Base-by-base conservation (phyloP, 2,329 filamentous ascomycete species). In the Stachybotrys chartarum region DNA sequence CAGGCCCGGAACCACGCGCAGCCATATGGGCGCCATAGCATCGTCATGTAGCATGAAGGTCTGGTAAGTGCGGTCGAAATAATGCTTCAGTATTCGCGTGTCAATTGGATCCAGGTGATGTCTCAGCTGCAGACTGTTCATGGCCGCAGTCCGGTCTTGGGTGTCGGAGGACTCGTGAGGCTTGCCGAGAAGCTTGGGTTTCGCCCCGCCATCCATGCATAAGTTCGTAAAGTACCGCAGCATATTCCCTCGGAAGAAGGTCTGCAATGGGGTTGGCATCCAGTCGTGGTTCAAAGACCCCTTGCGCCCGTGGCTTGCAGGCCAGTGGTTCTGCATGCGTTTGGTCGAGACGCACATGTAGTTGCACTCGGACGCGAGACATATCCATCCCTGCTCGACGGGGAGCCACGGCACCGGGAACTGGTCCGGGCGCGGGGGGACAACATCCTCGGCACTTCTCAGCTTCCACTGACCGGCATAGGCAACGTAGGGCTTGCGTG, bases 321-420 rank as follows among this genome's bases (percentile, higher is more conserved):
- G 53, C 59, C 59, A 60, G 45, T 60, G 59, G 24, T 49, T 58
- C 24, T 58, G 49, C 57, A 60, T 60, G 0, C 59, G 55, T n/a
- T 60, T 60, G n/a, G 31, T 57, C 12, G 57, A 59, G n/a, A 54
- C 50, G 30, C 59, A 60, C 24, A 58, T 35, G 51, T 59, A 56
- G 30, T 17, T 48, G 46, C 59, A 60, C 3, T 47, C 50, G 0
- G 24, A 31, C 12, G 35, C 51, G 1, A 54, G 45, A 30, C 59
- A 60, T 17, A 32, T 42, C 16, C 51, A 47, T 3, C 59, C 59
- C 11, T 56, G 54, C 17, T 54, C 35, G 3, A 58, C 50, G 1
- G 57, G 52, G 17, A 60, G 46, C 35, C 42, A 51, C 0, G 54
- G 47, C 16, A 60, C 53, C 2, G 59, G 59, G 44, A 60, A 60